Percentiles rank a stretch among this genome's conserved stretches.
These are phyloP conservation scores for Solanum chilense DNA, from an alignment of 257 asterid species.

Conservation along the genomic window DNA sequence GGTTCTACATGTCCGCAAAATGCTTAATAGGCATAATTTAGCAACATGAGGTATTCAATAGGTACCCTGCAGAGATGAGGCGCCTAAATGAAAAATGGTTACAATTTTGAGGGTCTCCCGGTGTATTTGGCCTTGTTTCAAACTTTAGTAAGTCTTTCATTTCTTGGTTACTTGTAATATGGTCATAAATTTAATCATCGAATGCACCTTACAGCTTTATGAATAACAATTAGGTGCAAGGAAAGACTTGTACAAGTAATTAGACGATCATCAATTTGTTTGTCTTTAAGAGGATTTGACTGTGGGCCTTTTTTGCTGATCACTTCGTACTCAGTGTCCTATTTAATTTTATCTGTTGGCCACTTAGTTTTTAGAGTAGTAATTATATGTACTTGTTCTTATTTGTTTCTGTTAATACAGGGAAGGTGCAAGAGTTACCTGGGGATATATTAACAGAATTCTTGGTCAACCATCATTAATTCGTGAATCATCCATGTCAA, in stretches of 20 bases:
- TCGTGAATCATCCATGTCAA: conserved; percentile 92
- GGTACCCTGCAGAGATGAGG: background rate
- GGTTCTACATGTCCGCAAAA: background rate
- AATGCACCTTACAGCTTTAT: background rate
- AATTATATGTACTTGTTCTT: background rate
- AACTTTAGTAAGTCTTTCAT: background rate
- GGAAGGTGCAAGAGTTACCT: conserved; percentile 92
- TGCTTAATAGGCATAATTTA: no score
- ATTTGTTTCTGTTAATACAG: conserved; percentile 24
- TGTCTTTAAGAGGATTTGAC: background rate
- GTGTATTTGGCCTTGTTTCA: background rate
- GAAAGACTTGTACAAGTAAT: background rate
- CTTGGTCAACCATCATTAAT: conserved; percentile 98
- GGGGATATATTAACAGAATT: conserved; percentile 93
- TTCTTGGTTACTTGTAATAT: background rate
- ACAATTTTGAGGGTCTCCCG: background rate
- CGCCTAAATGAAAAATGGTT: background rate
- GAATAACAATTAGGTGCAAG: no score
- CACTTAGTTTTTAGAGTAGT: background rate
- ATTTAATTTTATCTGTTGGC: background rate
- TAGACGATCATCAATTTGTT: background rate
- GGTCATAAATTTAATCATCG: background rate
- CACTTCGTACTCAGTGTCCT: background rate
- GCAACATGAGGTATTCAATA: background rate
- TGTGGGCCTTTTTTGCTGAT: background rate